Evolutionary conservation across 2,329 filamentous ascomycete genomes (phyloP), one percentile per base, ranked within the genome.

Genomic region (Diaporthe citrichinensis): DNA sequence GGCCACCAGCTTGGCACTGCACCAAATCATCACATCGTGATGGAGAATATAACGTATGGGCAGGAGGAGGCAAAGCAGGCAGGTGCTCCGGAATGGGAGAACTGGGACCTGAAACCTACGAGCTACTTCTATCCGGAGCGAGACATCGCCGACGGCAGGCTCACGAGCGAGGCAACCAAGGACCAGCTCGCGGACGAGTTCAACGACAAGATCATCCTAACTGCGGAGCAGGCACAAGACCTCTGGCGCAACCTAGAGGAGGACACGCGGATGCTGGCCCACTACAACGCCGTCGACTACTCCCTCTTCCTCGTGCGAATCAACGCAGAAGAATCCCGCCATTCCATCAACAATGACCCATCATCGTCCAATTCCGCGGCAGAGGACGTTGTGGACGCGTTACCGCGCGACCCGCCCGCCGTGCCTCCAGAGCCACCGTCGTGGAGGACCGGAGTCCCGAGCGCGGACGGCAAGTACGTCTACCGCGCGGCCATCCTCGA

Each of bases 61-160:
- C 88, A 91, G 77, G 85, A 86, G 20, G 83, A 85, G 81, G 83
- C 61, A 80, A 84, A 73, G 81, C 86, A 61, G 67, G 67, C 77
- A 1, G 78, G 79, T 1, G 78, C 80, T 39, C 77, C 77, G 2
- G 83, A 86, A 25, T 95, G 93, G 93, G 91, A 95, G 80, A 91
- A 90, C 1, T 95, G 92, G 83, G 94, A 95, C 76, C 88, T 95
- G 67, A 95, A 95, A 80, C 94, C 94, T 0, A 90, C 89, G 31
- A 90, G 91, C 74, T 95, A 95, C 84, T 95, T 95, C 85, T 95
- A 92, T 80, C 94, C 94, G 0, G 93, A 95, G 80, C 86, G 93
- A 9, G 94, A 95, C 78, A 88, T 95, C 15, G 89, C 93, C 0
- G 90, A 90, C 2, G 92, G 93, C 0, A 85, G 84, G 2, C 84